These are phyloP conservation scores for Yarrowia galli DNA, from an alignment of 1,139 yeast genomes.

Conservation along the genomic window DNA sequence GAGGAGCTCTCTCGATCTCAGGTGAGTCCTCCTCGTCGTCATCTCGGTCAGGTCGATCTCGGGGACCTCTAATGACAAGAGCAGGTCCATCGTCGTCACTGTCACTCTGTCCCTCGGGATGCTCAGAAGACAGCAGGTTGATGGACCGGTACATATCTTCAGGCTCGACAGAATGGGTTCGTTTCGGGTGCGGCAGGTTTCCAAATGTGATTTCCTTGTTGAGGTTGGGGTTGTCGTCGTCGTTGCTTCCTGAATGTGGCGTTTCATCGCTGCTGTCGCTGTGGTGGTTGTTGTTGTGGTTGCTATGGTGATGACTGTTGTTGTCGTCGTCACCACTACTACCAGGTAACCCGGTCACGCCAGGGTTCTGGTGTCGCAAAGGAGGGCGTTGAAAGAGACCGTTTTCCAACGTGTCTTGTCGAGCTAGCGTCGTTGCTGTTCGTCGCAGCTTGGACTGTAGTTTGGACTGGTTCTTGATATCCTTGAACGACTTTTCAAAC, in stretches of 20 bases:
- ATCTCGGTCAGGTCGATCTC: slow-evolving; percentile 62
- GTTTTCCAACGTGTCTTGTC: slow-evolving; percentile 45
- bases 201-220: slow-evolving; percentile 56
- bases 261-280: slow-evolving; percentile 8
- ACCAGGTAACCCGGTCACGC: not conserved
- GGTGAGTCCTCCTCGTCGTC: slow-evolving; percentile 40
- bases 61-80: slow-evolving; percentile 78
- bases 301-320: not conserved
- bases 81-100: slow-evolving; percentile 78
- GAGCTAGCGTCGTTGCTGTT: slow-evolving; percentile 73
- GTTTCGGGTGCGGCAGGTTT: slow-evolving; percentile 52
- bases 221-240: slow-evolving; percentile 39
- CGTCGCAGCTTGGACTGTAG: slow-evolving; percentile 80
- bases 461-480: slow-evolving; percentile 77
- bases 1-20: not conserved
- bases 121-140: slow-evolving; percentile 60
- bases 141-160: slow-evolving; percentile 85
- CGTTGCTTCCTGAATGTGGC: not conserved
- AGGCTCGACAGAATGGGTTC: slow-evolving; percentile 66
- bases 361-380: slow-evolving; percentile 5
- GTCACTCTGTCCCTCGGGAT: slow-evolving; percentile 43
- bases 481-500: slow-evolving; percentile 87
- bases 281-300: not conserved
- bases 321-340: too few relatives aligned
- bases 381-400: slow-evolving; percentile 43